phyloP scores from a whole-genome alignment of 768 basidiomycete species.

The Agrocybe chaxingu region DNA sequence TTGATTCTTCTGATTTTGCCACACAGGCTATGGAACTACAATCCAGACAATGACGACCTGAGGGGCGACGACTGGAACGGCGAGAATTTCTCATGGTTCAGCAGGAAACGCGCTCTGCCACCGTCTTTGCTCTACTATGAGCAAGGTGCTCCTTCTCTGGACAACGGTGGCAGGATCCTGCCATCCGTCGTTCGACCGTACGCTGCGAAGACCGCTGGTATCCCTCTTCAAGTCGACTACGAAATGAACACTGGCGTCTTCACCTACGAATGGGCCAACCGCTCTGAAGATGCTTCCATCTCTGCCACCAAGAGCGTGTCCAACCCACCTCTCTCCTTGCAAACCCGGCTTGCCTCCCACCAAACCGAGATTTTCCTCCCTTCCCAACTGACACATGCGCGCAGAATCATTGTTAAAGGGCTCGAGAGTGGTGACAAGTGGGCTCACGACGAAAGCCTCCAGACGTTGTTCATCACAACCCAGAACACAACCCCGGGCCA shows the following conservation, averaged over 20 bases:
- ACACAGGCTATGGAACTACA: slow-evolving; percentile 89
- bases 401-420: slow-evolving; percentile 58
- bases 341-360: slow-evolving; percentile 39
- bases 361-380: slow-evolving; percentile 88
- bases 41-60: slow-evolving; percentile 77
- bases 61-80: slow-evolving; percentile 91
- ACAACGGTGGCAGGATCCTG: slow-evolving; percentile 80
- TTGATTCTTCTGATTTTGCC: neutral
- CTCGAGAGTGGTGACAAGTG: slow-evolving; percentile 49
- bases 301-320: slow-evolving; percentile 19
- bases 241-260: slow-evolving; percentile 74
- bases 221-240: slow-evolving; percentile 71
- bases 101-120: slow-evolving; percentile 53
- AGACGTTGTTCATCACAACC: slow-evolving; percentile 71
- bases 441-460: slow-evolving; percentile 58
- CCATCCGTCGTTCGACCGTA: slow-evolving; percentile 85
- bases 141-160: slow-evolving; percentile 66
- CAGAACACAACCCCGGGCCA: slow-evolving; percentile 40
- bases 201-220: slow-evolving; percentile 85
- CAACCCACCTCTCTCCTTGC: slow-evolving; percentile 37
- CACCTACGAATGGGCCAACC: slow-evolving; percentile 60
- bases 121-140: slow-evolving; percentile 51
- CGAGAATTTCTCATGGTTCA: slow-evolving; percentile 98
- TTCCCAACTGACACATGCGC: slow-evolving; percentile 50
- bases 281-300: slow-evolving; percentile 9